Evolutionary conservation across 371 early-diverging fungal genomes (phyloP).

Genomic region (Fennellomyces sp.): DNA sequence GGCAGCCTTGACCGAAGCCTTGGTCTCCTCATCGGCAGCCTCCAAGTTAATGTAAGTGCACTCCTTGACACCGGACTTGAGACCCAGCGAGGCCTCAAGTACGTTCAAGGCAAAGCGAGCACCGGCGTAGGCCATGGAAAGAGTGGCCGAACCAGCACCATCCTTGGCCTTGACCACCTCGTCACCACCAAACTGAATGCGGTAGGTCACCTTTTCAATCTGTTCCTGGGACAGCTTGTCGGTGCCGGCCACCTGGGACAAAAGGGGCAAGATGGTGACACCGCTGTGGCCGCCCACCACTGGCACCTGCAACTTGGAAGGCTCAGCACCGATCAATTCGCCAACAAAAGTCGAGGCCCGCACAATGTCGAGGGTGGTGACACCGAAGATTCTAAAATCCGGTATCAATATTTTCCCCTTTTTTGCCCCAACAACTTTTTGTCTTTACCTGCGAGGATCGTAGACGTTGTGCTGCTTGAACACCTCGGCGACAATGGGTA

Average conservation of each 20-base stretch:
- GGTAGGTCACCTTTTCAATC: conserved; percentile 75
- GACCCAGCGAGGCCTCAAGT: conserved; percentile 69
- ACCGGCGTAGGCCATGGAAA: conserved; percentile 94
- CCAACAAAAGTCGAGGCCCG: conserved; percentile 86
- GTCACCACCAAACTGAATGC: conserved; percentile 95
- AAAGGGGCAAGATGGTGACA: conserved; percentile 86
- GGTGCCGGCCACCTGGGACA: conserved; percentile 66
- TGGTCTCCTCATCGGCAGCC: conserved; percentile 55
- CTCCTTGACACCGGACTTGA: conserved; percentile 46
- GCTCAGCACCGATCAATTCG: conserved; percentile 56
- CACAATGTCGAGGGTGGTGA: conserved; percentile 89
- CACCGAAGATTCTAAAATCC: conserved; percentile 77
- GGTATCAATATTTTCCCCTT: neutral
- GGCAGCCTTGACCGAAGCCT: conserved; percentile 56
- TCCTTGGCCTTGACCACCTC: conserved; percentile 96
- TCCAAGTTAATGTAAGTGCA: conserved; percentile 84
- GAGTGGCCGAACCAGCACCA: conserved; percentile 81
- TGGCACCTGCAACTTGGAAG: conserved; percentile 65
- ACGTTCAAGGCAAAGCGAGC: conserved; percentile 82
- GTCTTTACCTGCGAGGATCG: conserved; percentile 85
- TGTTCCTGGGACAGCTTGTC: conserved; percentile 68
- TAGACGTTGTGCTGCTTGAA: conserved; percentile 76
- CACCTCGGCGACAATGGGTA: conserved; percentile 85
- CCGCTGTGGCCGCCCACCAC: conserved; percentile 95
- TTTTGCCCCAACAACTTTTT: too few relatives aligned